These are phyloP conservation scores for Cordyceps tenuipes DNA, from an alignment of 2,329 filamentous ascomycete species.

Conservation along the genomic window DNA sequence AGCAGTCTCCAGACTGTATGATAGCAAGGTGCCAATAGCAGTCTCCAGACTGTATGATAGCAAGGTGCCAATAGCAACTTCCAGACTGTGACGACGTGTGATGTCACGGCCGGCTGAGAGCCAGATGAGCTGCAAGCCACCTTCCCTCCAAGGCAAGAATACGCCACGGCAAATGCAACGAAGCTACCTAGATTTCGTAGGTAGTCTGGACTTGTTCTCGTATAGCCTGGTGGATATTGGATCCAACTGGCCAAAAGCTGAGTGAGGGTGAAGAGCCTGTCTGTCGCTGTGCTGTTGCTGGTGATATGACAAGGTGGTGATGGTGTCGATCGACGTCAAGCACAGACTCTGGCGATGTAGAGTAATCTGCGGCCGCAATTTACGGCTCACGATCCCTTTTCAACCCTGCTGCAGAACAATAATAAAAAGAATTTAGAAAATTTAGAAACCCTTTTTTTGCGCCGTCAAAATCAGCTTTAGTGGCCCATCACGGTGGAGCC, in stretches of 20 bases:
- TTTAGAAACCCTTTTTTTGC: neutral
- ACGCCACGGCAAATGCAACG: neutral
- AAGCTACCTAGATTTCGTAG: neutral
- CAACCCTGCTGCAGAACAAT: neutral
- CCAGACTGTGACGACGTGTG: too few species aligned
- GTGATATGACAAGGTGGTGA: too few species aligned
- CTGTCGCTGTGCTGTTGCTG: neutral
- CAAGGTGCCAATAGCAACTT: too few species aligned
- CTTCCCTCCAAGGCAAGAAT: too few species aligned
- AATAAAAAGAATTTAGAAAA: neutral
- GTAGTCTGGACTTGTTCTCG: neutral
- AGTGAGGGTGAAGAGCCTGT: neutral
- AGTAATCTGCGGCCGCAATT: neutral
- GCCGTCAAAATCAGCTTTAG: neutral
- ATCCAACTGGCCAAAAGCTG: neutral
- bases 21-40: too few species aligned
- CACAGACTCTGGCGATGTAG: neutral
- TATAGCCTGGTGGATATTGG: neutral
- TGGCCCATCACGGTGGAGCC: slow-evolving; percentile 2
- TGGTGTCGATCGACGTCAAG: neutral
- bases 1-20: too few species aligned
- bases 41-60: too few species aligned
- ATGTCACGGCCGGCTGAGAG: too few species aligned
- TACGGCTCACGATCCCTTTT: neutral
- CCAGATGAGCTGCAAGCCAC: too few species aligned